phyloP scores from a whole-genome alignment of 805 yeast genomes.

The Ogataea zsoltii region DNA sequence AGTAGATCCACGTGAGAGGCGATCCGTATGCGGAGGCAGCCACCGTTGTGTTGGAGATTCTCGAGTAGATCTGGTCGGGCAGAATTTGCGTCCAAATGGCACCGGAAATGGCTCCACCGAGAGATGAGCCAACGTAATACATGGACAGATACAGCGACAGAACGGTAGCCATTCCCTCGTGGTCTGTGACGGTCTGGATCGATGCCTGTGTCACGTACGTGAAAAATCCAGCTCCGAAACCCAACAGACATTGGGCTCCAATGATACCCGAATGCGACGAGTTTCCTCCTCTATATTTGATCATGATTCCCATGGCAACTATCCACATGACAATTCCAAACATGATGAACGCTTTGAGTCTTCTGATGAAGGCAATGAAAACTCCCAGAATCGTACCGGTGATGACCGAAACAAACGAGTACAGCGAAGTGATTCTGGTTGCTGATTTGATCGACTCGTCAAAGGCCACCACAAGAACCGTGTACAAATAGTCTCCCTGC shows the following conservation, averaged over 20 bases:
- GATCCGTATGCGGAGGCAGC: conserved; percentile 49
- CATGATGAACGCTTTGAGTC: conserved; percentile 59
- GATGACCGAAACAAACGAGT: conserved; percentile 65
- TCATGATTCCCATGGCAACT: conserved; percentile 59
- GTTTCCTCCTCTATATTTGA: conserved; percentile 53
- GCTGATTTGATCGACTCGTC: conserved; percentile 61
- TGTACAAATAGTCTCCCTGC: conserved; percentile 69
- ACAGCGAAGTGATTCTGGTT: conserved; percentile 61
- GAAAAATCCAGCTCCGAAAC: conserved; percentile 75
- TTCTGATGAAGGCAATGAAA: conserved; percentile 48
- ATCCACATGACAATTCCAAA: conserved; percentile 62
- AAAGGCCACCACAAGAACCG: conserved; percentile 65
- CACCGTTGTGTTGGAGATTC: conserved; percentile 40
- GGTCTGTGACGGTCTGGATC: conserved; percentile 57
- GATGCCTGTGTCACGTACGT: conserved; percentile 65
- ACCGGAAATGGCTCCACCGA: conserved; percentile 66
- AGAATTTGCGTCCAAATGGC: conserved; percentile 69
- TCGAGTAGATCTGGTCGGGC: conserved; percentile 42
- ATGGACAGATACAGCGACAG: conserved; percentile 57
- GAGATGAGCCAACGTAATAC: conserved; percentile 62
- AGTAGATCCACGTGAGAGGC: conserved; percentile 51
- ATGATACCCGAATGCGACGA: conserved; percentile 56
- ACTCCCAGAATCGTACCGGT: conserved; percentile 61
- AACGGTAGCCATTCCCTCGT: conserved; percentile 64
- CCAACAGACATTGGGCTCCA: conserved; percentile 63